These are phyloP conservation scores for Polytrichum formosum DNA, from an alignment of 225 moss, liverwort and hornwort genomes.

Conservation along the genomic window DNA sequence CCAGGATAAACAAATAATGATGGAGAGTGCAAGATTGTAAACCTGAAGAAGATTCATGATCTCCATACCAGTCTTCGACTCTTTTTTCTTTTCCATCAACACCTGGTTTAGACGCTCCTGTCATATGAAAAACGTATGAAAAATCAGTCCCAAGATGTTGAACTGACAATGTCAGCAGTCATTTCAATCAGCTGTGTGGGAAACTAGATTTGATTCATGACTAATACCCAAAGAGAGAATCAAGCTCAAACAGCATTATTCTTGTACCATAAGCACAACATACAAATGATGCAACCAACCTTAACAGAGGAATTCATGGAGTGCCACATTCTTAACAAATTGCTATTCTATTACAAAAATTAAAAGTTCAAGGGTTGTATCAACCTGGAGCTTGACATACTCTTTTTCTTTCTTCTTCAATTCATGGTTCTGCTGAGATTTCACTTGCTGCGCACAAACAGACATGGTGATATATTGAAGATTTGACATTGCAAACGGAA, in stretches of 20 bases:
- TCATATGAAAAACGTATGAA: neutral
- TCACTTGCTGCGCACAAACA: conserved; percentile 71
- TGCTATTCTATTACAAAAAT: no score
- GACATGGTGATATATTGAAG: no score
- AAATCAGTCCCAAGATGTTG: neutral
- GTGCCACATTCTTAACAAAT: no score
- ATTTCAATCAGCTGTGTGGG: neutral
- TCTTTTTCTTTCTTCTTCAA: conserved; percentile 97
- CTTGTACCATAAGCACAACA: neutral
- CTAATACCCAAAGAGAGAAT: neutral
- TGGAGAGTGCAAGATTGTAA: neutral
- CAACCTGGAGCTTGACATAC: conserved; percentile 81
- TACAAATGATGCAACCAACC: neutral
- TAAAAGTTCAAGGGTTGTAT: no score
- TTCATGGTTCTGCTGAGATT: conserved; percentile 83
- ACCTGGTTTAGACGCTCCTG: conserved; percentile 90
- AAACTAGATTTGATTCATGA: neutral
- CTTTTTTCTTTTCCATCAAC: conserved; percentile 72
- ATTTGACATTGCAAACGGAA: no score
- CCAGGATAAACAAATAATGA: no score
- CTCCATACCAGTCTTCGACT: conserved; percentile 58
- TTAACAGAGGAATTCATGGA: no score
- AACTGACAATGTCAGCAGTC: neutral
- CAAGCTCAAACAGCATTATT: neutral
- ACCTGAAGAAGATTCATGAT: conserved; percentile 64